Evolutionary conservation across 2,329 filamentous ascomycete genomes (phyloP).

Genomic region (Fusarium sp.): DNA sequence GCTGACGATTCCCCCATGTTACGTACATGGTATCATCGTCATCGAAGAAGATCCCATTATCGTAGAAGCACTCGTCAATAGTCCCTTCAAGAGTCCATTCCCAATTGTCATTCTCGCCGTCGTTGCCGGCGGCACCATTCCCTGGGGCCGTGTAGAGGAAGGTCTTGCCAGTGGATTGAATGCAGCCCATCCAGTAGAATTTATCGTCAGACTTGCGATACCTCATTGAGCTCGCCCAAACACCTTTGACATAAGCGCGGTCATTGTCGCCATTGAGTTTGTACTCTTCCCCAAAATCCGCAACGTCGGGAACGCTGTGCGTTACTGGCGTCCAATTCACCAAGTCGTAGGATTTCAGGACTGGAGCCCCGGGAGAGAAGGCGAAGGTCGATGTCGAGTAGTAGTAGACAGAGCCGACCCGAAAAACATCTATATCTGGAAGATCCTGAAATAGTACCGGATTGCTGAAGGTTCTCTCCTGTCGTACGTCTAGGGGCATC

Average conservation of each 20-base stretch:
- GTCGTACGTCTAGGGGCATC: not conserved
- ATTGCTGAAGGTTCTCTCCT: not conserved
- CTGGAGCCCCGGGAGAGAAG: not conserved
- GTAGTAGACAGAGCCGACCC: not conserved
- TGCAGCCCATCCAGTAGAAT: not conserved
- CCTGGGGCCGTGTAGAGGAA: not conserved
- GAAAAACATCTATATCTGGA: not conserved
- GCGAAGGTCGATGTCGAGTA: not conserved
- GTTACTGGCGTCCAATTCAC: not conserved
- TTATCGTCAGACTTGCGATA: not conserved
- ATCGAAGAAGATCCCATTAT: not conserved
- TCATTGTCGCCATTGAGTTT: not conserved
- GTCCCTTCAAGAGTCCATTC: not conserved
- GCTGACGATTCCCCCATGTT: not conserved
- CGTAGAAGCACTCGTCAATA: not conserved
- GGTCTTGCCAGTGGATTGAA: not conserved
- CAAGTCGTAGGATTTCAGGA: not conserved
- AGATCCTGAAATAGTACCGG: not conserved
- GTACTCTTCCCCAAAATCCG: not conserved
- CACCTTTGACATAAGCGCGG: not conserved
- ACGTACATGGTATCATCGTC: not conserved
- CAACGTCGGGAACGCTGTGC: not conserved
- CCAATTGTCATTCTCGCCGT: not conserved
- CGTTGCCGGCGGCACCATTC: not conserved
- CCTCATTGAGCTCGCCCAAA: not conserved